Percentiles rank a stretch among this genome's conserved stretches.
phyloP scores from a whole-genome alignment of 306 rosid genomes.

The Senna tora region DNA sequence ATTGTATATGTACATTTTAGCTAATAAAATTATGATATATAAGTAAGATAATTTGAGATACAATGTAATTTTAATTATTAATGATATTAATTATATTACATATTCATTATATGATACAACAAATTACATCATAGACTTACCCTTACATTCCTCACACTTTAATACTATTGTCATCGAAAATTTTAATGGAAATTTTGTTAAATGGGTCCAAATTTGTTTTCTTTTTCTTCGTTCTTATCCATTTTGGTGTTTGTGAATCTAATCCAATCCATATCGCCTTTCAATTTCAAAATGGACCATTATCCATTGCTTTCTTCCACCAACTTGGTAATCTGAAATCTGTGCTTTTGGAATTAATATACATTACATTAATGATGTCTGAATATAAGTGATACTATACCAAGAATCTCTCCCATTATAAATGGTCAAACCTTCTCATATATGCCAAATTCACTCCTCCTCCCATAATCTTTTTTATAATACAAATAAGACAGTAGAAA shows the following conservation, averaged over 20 bases:
- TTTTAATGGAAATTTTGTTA: neutral
- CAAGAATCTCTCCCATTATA: neutral
- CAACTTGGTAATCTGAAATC: neutral
- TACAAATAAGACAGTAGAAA: too few relatives aligned
- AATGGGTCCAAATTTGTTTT: neutral
- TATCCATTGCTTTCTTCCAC: conserved; percentile 2
- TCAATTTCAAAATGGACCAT: neutral
- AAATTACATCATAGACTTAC: too few relatives aligned
- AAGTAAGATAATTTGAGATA: too few relatives aligned
- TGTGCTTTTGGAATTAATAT: conserved; percentile 18
- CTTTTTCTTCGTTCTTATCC: conserved; percentile 18
- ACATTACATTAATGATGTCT: neutral
- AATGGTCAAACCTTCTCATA: neutral
- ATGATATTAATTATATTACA: too few relatives aligned
- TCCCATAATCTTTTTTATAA: too few relatives aligned
- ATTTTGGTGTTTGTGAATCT: neutral
- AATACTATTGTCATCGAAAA: too few relatives aligned
- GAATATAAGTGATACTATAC: neutral
- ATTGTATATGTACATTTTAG: too few relatives aligned
- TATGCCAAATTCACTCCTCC: neutral
- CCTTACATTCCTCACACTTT: too few relatives aligned
- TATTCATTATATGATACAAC: too few relatives aligned
- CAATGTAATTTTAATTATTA: too few relatives aligned
- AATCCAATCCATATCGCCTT: neutral
- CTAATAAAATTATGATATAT: too few relatives aligned